Conservation (phyloP, 495 filamentous ascomycete genomes). For the Aspergillus homomorphus region DNA sequence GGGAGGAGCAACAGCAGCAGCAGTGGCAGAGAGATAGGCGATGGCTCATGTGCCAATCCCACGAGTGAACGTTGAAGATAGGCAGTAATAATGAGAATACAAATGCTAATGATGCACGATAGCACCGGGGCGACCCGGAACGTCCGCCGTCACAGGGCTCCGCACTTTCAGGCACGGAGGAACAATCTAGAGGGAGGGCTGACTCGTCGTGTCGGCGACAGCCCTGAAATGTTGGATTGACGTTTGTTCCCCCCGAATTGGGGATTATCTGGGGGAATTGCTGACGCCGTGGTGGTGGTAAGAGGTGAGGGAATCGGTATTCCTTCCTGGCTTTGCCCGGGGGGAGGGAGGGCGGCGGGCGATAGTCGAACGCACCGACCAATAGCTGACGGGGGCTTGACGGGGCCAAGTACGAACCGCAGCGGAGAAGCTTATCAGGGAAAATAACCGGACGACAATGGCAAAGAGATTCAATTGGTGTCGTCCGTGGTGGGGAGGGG, state of each 20-base stretch:
- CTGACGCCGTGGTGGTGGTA: not conserved
- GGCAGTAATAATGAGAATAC: conserved; percentile 7
- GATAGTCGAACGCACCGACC: conserved; percentile 12
- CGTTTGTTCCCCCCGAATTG: not conserved
- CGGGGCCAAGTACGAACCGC: conserved; percentile 21
- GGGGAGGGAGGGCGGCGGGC: conserved; percentile 2
- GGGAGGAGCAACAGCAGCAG: not conserved
- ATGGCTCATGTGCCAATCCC: conserved; percentile 7
- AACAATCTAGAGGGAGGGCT: conserved; percentile 1
- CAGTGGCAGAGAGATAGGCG: conserved; percentile 17
- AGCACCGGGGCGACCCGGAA: conserved; percentile 13
- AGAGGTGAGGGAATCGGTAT: conserved; percentile 2
- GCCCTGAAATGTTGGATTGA: conserved; percentile 8
- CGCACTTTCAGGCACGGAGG: conserved; percentile 11
- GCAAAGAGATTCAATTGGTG: too few species aligned
- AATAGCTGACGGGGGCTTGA: conserved; percentile 10
- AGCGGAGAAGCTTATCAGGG: conserved; percentile 30
- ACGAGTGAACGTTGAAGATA: conserved; percentile 6
- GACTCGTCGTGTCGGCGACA: not conserved
- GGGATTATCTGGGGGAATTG: conserved; percentile 18
- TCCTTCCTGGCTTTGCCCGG: not conserved
- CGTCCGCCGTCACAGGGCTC: conserved; percentile 16
- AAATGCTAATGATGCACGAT: conserved; percentile 9
- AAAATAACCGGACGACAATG: not conserved
- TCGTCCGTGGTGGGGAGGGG: not conserved